These are phyloP conservation scores for Arachnopeziza araneosa DNA, from an alignment of 2,329 filamentous ascomycete genomes.

Conservation along the genomic window DNA sequence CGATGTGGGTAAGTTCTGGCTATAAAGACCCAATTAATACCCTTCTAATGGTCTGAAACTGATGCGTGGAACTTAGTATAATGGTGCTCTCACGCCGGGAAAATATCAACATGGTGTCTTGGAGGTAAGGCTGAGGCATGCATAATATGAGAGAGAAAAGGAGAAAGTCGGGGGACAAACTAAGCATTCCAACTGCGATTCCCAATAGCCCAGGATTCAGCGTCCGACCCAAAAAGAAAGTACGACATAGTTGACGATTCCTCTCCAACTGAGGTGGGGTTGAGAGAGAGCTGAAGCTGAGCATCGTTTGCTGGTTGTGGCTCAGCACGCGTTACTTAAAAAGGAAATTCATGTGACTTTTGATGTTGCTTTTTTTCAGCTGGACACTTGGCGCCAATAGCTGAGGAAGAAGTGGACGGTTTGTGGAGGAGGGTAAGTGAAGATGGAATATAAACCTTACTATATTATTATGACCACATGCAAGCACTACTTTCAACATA, in stretches of 20 bases:
- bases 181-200: neutral
- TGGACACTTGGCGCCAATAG: neutral
- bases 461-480: slow-evolving; percentile 17
- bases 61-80: neutral
- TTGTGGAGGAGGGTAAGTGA: too few species aligned
- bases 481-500: slow-evolving; percentile 19
- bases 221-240: neutral
- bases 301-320: neutral
- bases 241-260: neutral
- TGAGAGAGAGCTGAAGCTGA: neutral
- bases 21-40: neutral
- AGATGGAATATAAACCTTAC: neutral
- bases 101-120: neutral
- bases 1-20: neutral
- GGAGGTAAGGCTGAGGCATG: neutral
- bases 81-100: neutral
- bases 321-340: neutral
- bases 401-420: too few species aligned
- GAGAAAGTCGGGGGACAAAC: neutral
- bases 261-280: neutral
- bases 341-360: neutral
- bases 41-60: neutral
- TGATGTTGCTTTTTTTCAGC: neutral
- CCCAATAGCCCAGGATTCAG: neutral
- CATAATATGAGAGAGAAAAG: neutral